Evolutionary conservation across 2,329 filamentous ascomycete species (phyloP).

Genomic region (Orbilia oligospora): DNA sequence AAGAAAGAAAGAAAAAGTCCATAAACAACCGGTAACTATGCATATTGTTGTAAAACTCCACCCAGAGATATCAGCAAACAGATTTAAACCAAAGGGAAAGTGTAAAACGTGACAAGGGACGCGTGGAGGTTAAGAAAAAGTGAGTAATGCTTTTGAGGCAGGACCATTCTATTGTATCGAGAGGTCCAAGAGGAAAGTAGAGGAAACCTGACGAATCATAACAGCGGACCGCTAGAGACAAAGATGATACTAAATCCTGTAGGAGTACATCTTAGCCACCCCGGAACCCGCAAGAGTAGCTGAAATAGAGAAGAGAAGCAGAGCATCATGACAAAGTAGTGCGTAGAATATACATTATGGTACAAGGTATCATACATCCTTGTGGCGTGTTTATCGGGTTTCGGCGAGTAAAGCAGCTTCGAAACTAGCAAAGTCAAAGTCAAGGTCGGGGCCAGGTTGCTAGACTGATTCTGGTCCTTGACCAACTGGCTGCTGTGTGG

Average conservation of each 20-base stretch:
- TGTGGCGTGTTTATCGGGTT: slow-evolving; percentile 28
- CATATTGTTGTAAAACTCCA: slow-evolving; percentile 60
- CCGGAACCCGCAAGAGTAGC: slow-evolving; percentile 7
- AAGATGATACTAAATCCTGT: slow-evolving; percentile 7
- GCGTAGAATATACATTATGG: slow-evolving; percentile 60
- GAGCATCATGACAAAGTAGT: slow-evolving; percentile 48
- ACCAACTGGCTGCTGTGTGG: slow-evolving; percentile 20
- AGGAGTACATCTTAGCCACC: not conserved
- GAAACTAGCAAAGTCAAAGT: not conserved
- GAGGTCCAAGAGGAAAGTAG: slow-evolving; percentile 34
- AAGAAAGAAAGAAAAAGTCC: slow-evolving; percentile 30
- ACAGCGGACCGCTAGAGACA: slow-evolving; percentile 15
- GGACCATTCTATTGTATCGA: slow-evolving; percentile 50
- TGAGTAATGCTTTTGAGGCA: slow-evolving; percentile 53
- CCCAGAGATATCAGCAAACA: slow-evolving; percentile 52
- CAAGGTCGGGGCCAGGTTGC: not conserved
- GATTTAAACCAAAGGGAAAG: slow-evolving; percentile 24
- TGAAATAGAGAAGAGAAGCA: slow-evolving; percentile 17
- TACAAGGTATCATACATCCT: slow-evolving; percentile 62
- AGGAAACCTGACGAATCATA: slow-evolving; percentile 51
- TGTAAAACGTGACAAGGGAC: slow-evolving; percentile 20
- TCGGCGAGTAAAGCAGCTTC: not conserved
- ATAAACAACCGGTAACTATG: slow-evolving; percentile 61
- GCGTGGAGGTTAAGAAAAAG: slow-evolving; percentile 17
- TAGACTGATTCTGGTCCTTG: slow-evolving; percentile 49